Conservation (phyloP, 495 filamentous ascomycete species). For the Apodospora peruviana region DNA sequence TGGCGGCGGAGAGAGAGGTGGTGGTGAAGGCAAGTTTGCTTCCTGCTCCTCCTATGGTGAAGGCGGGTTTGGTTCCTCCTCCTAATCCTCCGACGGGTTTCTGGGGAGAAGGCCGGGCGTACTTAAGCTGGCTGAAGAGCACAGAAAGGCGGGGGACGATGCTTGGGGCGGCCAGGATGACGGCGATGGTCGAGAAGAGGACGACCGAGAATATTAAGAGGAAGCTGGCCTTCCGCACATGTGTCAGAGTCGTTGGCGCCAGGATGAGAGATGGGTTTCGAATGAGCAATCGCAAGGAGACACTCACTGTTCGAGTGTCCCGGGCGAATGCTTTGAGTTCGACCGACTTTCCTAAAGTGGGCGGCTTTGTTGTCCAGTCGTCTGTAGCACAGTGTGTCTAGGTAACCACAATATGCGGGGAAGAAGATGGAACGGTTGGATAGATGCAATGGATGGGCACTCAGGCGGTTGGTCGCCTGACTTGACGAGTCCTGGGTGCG, state of each 20-base stretch:
- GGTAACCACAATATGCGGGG: too few species aligned
- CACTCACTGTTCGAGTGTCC: too few species aligned
- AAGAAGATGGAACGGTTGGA: too few species aligned
- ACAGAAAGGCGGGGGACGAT: conserved; percentile 58
- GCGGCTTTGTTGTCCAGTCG: too few species aligned
- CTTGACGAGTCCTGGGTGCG: too few species aligned
- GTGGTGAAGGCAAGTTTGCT: conserved; percentile 18
- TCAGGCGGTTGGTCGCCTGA: too few species aligned
- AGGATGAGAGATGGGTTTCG: conserved; percentile 24
- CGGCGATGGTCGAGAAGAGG: conserved; percentile 53
- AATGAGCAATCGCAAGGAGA: too few species aligned
- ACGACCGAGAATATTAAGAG: conserved; percentile 50
- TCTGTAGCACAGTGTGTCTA: too few species aligned
- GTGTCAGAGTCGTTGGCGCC: conserved; percentile 35
- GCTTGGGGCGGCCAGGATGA: conserved; percentile 76
- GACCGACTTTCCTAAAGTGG: too few species aligned
- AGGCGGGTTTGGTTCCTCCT: conserved; percentile 20
- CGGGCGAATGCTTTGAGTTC: too few species aligned
- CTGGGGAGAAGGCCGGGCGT: conserved; percentile 10
- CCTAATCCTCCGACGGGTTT: conserved; percentile 10
- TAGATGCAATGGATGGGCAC: too few species aligned
- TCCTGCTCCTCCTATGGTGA: conserved; percentile 10
- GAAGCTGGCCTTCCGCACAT: conserved; percentile 32
- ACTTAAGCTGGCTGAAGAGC: conserved; percentile 51
- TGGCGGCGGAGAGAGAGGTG: conserved; percentile 8